These are phyloP conservation scores for Yamadazyma kanchanaburiensis DNA, from an alignment of 1,139 yeast species.

Conservation along the genomic window DNA sequence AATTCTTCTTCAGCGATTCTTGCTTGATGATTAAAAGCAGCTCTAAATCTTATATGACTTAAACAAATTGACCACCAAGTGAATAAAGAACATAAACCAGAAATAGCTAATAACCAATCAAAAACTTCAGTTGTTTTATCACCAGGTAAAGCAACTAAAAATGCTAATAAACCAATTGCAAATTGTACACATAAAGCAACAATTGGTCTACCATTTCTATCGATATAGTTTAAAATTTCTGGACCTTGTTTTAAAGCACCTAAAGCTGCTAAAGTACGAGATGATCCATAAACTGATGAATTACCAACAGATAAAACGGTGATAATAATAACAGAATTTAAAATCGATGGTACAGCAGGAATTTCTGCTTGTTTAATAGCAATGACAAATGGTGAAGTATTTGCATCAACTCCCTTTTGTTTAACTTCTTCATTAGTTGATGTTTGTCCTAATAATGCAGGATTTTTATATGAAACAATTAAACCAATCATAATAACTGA, in stretches of 20 bases:
- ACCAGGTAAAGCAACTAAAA: conserved; percentile 30
- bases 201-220: conserved; percentile 32
- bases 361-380: conserved; percentile 32
- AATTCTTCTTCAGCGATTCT: conserved; percentile 30
- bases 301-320: conserved; percentile 34
- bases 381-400: conserved; percentile 40
- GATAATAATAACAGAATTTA: conserved; percentile 30
- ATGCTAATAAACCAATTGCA: conserved; percentile 29
- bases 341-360: conserved; percentile 29
- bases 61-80: conserved; percentile 37
- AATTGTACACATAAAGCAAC: conserved; percentile 43
- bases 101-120: conserved; percentile 40
- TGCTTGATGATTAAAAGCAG: conserved; percentile 25
- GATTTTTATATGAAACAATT: conserved; percentile 26
- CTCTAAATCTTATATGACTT: conserved; percentile 29
- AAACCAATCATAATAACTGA: conserved; percentile 30
- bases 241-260: conserved; percentile 37
- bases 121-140: conserved; percentile 23
- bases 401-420: conserved; percentile 27
- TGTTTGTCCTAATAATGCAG: conserved; percentile 16
- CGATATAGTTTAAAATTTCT: conserved; percentile 25
- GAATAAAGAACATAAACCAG: conserved; percentile 39
- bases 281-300: conserved; percentile 34
- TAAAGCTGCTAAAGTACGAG: conserved; percentile 32
- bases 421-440: conserved; percentile 12